These are phyloP conservation scores for Phytophthora pisi DNA, from an alignment of 352 stramenopile genomes.

Conservation along the genomic window DNA sequence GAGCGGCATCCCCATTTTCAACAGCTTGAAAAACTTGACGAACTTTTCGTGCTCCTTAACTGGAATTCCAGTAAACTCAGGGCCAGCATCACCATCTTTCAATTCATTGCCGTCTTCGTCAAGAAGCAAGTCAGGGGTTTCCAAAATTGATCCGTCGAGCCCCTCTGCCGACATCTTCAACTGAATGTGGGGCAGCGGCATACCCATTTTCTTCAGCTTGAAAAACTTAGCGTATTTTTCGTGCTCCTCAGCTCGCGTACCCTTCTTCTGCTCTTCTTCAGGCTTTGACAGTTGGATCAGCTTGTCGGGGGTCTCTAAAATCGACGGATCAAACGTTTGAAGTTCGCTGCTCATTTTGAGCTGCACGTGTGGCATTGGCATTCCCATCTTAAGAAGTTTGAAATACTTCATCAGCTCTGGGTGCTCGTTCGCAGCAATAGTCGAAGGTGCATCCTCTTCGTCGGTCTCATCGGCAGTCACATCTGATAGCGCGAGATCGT, in stretches of 20 bases:
- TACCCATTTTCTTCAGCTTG: slow-evolving; percentile 95
- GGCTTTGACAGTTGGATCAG: slow-evolving; percentile 90
- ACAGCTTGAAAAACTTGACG: slow-evolving; percentile 95
- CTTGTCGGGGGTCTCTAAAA: slow-evolving; percentile 71
- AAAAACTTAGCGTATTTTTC: slow-evolving; percentile 92
- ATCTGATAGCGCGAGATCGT: slow-evolving; percentile 63
- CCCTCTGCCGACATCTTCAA: slow-evolving; percentile 94
- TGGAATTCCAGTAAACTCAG: slow-evolving; percentile 44
- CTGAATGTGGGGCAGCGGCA: slow-evolving; percentile 93
- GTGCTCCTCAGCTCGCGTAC: slow-evolving; percentile 65
- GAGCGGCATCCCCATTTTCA: slow-evolving; percentile 88
- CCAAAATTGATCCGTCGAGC: slow-evolving; percentile 87
- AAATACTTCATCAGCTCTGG: slow-evolving; percentile 80
- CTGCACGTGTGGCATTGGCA: slow-evolving; percentile 70
- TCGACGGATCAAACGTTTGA: slow-evolving; percentile 53
- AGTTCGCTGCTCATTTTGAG: slow-evolving; percentile 78
- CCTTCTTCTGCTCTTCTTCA: slow-evolving; percentile 52
- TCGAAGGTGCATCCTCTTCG: slow-evolving; percentile 52
- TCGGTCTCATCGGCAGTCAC: slow-evolving; percentile 68
- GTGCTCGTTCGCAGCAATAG: slow-evolving; percentile 60
- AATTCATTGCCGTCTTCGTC: slow-evolving; percentile 68
- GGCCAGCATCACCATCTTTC: slow-evolving; percentile 30
- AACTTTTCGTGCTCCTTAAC: slow-evolving; percentile 92
- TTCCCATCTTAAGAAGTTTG: slow-evolving; percentile 83
- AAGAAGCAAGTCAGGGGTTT: slow-evolving; percentile 68